phyloP scores from a whole-genome alignment of 305 asterid genomes.

The Monarda citriodora region DNA sequence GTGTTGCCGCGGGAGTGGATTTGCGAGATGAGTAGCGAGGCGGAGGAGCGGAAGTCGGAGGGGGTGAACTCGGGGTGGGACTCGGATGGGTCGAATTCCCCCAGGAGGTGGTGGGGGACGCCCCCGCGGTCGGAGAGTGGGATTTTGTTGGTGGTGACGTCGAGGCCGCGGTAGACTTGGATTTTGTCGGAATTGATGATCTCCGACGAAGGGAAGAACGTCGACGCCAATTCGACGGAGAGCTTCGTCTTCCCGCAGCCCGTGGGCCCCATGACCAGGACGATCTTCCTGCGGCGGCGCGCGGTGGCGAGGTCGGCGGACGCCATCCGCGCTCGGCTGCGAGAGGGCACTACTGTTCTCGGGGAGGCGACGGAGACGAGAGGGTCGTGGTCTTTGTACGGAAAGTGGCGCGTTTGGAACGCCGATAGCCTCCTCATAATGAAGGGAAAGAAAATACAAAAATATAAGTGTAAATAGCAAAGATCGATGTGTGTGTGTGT shows the following conservation, averaged over 20 bases:
- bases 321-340: constrained; percentile 29
- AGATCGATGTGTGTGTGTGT: neutral
- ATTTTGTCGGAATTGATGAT: constrained; percentile 89
- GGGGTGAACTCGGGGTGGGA: constrained; percentile 66
- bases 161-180: constrained; percentile 69
- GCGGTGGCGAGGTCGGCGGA: constrained; percentile 23
- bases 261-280: constrained; percentile 86
- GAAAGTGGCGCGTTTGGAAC: constrained; percentile 20
- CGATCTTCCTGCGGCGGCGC: constrained; percentile 43
- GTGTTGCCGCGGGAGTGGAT: constrained; percentile 33
- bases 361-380: constrained; percentile 23
- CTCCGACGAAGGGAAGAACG: constrained; percentile 63
- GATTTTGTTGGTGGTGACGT: constrained; percentile 83
- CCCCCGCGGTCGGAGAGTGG: constrained; percentile 45
- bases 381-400: constrained; percentile 9
- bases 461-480: neutral
- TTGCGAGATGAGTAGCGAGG: constrained; percentile 33
- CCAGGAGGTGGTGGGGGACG: constrained; percentile 80
- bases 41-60: constrained; percentile 53
- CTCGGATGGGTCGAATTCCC: constrained; percentile 55
- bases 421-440: constrained; percentile 43
- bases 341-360: neutral
- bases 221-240: constrained; percentile 69
- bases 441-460: neutral
- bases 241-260: constrained; percentile 92